Conservation (phyloP, 2,329 filamentous ascomycete species). For the Beauveria varroae region DNA sequence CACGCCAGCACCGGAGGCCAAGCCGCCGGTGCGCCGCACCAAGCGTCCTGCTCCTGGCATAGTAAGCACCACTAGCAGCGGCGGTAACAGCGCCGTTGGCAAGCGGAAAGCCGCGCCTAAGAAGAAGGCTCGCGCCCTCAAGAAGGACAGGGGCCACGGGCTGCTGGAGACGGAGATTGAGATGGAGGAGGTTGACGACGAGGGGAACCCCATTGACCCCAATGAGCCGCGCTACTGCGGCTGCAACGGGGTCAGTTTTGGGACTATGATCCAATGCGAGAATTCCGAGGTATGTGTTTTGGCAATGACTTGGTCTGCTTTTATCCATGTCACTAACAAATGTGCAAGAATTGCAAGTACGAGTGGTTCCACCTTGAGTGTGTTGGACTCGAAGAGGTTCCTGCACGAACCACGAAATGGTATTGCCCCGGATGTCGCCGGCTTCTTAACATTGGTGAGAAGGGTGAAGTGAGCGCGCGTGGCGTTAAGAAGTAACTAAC, state of each 20-base stretch:
- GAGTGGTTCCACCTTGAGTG: slow-evolving; percentile 85
- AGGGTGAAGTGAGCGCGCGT: slow-evolving; percentile 54
- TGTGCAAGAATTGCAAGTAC: slow-evolving; percentile 57
- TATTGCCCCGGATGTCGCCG: slow-evolving; percentile 72
- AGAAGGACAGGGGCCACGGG: slow-evolving; percentile 38
- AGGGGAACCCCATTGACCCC: slow-evolving; percentile 64
- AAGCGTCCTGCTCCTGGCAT: slow-evolving; percentile 67
- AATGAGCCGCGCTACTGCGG: slow-evolving; percentile 70
- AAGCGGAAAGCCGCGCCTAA: slow-evolving; percentile 62
- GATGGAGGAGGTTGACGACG: slow-evolving; percentile 55
- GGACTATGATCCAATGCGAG: slow-evolving; percentile 78
- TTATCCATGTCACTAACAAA: slow-evolving; percentile 14
- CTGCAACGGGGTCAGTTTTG: slow-evolving; percentile 73
- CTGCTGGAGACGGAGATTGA: slow-evolving; percentile 39
- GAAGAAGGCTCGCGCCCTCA: slow-evolving; percentile 51
- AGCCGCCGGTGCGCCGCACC: slow-evolving; percentile 46
- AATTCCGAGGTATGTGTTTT: slow-evolving; percentile 55
- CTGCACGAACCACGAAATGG: slow-evolving; percentile 70
- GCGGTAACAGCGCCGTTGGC: slow-evolving; percentile 60
- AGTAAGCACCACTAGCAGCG: slow-evolving; percentile 55
- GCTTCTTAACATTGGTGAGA: slow-evolving; percentile 54
- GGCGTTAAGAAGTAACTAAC: slow-evolving; percentile 38
- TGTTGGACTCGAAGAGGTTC: slow-evolving; percentile 60
- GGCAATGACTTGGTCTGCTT: background rate
- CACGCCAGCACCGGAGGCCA: slow-evolving; percentile 46